Base-by-base conservation (phyloP, 129 eudicot species). In the Artemisia tridentata region DNA sequence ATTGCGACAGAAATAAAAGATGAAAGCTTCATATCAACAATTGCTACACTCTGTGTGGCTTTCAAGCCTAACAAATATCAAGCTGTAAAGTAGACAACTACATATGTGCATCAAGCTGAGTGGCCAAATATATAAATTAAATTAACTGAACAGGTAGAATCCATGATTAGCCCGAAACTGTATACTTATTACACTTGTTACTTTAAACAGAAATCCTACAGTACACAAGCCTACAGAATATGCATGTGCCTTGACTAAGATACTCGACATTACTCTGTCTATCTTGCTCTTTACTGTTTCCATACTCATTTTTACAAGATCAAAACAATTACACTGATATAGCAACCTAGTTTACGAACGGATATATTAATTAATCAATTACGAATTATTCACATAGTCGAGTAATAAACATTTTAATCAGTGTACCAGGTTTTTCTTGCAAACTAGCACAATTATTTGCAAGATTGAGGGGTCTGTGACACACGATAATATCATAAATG, bases 191-290 rank as follows among this genome's bases (percentile, higher is more conserved):
- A 34, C 41, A 34, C 2, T 34, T 34, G 6, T 5, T 3, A 34
- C 41, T n/a, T 58, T 25, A 25, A 72, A 72, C 58, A 49, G 16
- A 72, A 61, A 57, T 57, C 53, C 75, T 71, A 43, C 19, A 69
- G 41, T 53, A 55, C 12, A 69, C 2, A 29, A 69, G 48, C 65
- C 38, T 38, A 31, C 41, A 70, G 3, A 27, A 55, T 4, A 56
- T 43, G 20, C 8, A 13, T 15, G 9, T 38, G 62, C 43, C 65
- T 31, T 70, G 74, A 18, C 17, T 51, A 52, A 67, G 21, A 68
- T 52, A n/a, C 3, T 31, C 59, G 18, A 23, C 56, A 59, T 10
- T 9, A 62, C 51, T 13, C 27, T 29, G 52, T 31, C 11, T 19
- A 0, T 50, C 63, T 50, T 73, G 11, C 25, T 31, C 31, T 15